These are phyloP conservation scores for Lactarius hatsudake DNA, from an alignment of 768 basidiomycete genomes.

Conservation along the genomic window DNA sequence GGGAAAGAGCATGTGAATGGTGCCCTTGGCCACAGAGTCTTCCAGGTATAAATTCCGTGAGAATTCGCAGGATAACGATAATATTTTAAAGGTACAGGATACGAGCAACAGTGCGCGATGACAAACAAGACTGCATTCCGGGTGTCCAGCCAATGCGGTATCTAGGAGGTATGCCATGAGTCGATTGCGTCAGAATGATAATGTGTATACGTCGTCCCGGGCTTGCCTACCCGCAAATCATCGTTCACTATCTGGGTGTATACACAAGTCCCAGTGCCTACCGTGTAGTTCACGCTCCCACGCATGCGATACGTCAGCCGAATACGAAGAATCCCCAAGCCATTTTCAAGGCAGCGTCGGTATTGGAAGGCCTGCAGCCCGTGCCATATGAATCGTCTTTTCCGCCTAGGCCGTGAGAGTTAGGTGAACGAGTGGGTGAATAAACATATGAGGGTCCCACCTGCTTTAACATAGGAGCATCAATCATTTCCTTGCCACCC, in stretches of 20 bases:
- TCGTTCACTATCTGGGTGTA: not conserved
- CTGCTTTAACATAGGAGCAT: conserved; percentile 89
- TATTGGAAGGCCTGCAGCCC: conserved; percentile 22
- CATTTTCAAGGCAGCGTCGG: not conserved
- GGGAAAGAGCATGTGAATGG: conserved; percentile 49
- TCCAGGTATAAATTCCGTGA: not conserved
- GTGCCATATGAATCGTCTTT: conserved; percentile 22
- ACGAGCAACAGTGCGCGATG: not conserved
- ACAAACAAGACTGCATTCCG: not conserved
- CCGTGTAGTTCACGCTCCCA: not conserved
- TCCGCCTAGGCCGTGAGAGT: conserved; percentile 14
- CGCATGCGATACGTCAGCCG: not conserved
- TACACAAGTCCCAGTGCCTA: not conserved
- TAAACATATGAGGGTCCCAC: conserved; percentile 34
- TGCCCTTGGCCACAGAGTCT: not conserved
- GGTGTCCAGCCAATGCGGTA: not conserved
- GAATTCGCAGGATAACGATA: not conserved
- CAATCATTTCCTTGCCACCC: conserved; percentile 74
- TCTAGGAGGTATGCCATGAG: not conserved
- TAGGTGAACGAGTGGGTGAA: not conserved
- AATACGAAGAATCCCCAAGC: not conserved
- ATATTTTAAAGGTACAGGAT: not conserved
- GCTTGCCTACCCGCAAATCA: not conserved
- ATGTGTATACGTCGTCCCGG: not conserved
- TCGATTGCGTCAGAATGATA: not conserved